Evolutionary conservation across 148 eudicot species (phyloP), one percentile per base, ranked within the genome.

Genomic region (Arbutus unedo): DNA sequence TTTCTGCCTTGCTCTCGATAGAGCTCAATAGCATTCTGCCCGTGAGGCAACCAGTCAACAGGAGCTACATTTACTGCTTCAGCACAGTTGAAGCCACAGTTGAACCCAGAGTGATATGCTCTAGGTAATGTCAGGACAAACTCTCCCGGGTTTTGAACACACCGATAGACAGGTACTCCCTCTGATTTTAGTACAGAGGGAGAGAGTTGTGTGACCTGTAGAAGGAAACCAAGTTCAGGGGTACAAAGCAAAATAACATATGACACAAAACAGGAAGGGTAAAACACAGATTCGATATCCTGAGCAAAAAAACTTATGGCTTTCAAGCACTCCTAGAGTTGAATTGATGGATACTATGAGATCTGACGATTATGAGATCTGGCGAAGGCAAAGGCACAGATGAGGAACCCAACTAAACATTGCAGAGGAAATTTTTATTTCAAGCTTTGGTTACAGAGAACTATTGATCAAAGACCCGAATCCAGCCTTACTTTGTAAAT

Each of bases 61-160:
- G 99, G 99, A 82, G 99, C 99, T 82, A 95, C 93, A 90, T 97
- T 97, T 74, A 97, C 98, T 70, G 99, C 99, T 87, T 97, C 98
- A 66, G 99, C 99, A 89, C 99, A 97, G 77, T 97, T 97, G 87
- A 97, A 97, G 41, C 99, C 98, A 77, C 88, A 86, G 74, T 97
- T 97, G 92, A 97, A 97, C 44, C 99, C 99, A 41, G 97, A 89
- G 87, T 97, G 99, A 85, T 97, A 97, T 76, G 99, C 98, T 84
- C 96, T 89, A 73, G 99, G 98, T 79, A 97, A 97, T 53, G 99
- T 97, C 90, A 97, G 77, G 76, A 97, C 94, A 87, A 94, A 97
- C 82, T 97, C 99, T 80, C 99, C 99, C 21, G 94, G 85, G 76
- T 87, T 92, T 82, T 97, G 99, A 83, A 93, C 87, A 76, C 99